Evolutionary conservation across 75 land plant species (phyloP).

Genomic region (Picea glauca): DNA sequence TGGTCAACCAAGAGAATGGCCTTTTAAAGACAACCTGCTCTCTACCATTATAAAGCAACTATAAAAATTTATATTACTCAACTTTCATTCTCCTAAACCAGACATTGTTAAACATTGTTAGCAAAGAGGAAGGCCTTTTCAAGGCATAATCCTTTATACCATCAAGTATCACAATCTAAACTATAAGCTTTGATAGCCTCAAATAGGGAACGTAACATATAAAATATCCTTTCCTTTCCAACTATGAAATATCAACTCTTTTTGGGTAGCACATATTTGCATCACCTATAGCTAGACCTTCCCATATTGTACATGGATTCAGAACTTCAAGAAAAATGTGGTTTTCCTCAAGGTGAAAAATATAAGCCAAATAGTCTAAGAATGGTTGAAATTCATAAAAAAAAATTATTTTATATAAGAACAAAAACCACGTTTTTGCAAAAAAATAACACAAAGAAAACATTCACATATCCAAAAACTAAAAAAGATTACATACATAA

Average conservation of each 20-base stretch:
- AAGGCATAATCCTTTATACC: conserved; percentile 60
- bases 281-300: conserved; percentile 77
- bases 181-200: conserved; percentile 74
- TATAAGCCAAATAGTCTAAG: too few species aligned
- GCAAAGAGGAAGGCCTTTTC: neutral
- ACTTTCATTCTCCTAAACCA: too few species aligned
- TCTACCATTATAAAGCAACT: too few species aligned
- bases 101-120: too few species aligned
- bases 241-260: conserved; percentile 79
- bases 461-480: too few species aligned
- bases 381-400: too few species aligned
- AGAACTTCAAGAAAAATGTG: conserved; percentile 72
- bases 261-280: conserved; percentile 84
- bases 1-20: too few species aligned
- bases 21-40: too few species aligned
- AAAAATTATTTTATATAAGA: too few species aligned
- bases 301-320: conserved; percentile 64
- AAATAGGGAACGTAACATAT: conserved; percentile 81
- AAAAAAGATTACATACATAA: too few species aligned
- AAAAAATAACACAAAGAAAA: neutral
- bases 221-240: conserved; percentile 95
- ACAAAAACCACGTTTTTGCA: too few species aligned
- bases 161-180: conserved; percentile 81
- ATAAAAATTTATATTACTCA: too few species aligned
- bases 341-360: conserved; percentile 69